These are phyloP conservation scores for Filobasidium wieringae DNA, from an alignment of 768 basidiomycete species.

Conservation along the genomic window DNA sequence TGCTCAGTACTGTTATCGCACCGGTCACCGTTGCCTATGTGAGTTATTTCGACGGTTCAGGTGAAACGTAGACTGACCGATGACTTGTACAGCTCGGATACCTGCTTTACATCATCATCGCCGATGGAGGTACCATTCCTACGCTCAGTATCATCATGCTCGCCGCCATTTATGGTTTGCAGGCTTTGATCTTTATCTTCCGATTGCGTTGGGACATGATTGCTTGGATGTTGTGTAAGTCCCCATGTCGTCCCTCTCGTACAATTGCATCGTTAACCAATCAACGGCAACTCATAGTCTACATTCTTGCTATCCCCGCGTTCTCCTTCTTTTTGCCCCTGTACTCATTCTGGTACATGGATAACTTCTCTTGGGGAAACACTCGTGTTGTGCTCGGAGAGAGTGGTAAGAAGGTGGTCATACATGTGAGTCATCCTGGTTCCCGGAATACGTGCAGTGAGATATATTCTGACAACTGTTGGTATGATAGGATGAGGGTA, in stretches of 20 bases:
- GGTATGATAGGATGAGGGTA: constrained; percentile 71
- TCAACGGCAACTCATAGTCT: constrained; percentile 62
- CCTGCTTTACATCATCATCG: constrained; percentile 68
- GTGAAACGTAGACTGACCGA: constrained; percentile 1
- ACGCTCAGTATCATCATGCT: constrained; percentile 80
- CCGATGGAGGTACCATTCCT: constrained; percentile 57
- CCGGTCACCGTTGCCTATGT: constrained; percentile 84
- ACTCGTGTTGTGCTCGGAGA: constrained; percentile 90
- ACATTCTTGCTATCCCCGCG: constrained; percentile 82
- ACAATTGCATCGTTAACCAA: neutral
- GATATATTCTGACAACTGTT: neutral
- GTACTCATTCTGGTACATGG: constrained; percentile 97
- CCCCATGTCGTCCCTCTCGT: neutral
- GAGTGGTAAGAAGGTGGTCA: constrained; percentile 84
- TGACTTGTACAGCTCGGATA: constrained; percentile 58
- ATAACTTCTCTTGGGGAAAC: constrained; percentile 78
- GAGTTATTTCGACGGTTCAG: constrained; percentile 36
- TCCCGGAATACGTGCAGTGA: constrained; percentile 2
- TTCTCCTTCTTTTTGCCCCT: constrained; percentile 88
- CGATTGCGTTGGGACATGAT: constrained; percentile 98
- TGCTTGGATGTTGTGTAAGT: constrained; percentile 43
- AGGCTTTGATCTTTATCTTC: constrained; percentile 80
- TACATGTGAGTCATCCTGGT: constrained; percentile 57
- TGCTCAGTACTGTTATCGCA: constrained; percentile 71
- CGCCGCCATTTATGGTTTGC: constrained; percentile 84